phyloP scores from a whole-genome alignment of 495 filamentous ascomycete genomes.

The Entonaema liquescens region DNA sequence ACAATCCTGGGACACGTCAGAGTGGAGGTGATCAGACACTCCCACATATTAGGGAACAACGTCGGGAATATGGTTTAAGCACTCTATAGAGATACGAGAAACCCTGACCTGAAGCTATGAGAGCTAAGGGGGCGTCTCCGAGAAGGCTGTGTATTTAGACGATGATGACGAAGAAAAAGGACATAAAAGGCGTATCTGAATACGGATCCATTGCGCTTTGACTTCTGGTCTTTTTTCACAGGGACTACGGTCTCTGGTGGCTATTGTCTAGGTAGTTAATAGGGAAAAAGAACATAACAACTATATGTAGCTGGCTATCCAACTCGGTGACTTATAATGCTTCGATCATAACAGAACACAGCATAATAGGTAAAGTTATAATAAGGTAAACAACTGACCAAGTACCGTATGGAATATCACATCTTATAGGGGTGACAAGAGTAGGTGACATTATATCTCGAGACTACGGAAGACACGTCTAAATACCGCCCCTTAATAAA shows the following conservation, averaged over 20 bases:
- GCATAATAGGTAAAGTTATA: too few relatives aligned
- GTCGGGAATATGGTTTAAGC: conserved; percentile 9
- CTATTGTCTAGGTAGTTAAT: conserved; percentile 4
- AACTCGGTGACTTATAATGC: not conserved
- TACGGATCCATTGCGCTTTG: not conserved
- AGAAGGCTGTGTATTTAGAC: conserved; percentile 19
- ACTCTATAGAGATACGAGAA: conserved; percentile 12
- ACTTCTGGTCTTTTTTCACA: not conserved
- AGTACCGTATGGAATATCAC: not conserved
- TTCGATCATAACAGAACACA: too few relatives aligned
- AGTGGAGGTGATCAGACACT: conserved; percentile 1
- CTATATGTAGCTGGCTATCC: not conserved
- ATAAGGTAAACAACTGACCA: not conserved
- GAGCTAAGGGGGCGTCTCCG: not conserved
- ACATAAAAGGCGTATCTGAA: conserved; percentile 2
- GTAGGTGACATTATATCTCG: not conserved
- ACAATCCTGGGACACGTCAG: not conserved
- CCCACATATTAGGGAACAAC: not conserved
- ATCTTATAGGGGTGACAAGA: not conserved
- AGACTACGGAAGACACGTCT: not conserved
- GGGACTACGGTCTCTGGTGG: not conserved
- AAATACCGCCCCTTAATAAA: not conserved
- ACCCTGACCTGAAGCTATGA: not conserved
- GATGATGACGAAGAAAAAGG: conserved; percentile 1
- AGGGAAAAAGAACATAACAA: not conserved